These are phyloP conservation scores for Prunus mongolica DNA, from an alignment of 306 rosid genomes.

Conservation along the genomic window DNA sequence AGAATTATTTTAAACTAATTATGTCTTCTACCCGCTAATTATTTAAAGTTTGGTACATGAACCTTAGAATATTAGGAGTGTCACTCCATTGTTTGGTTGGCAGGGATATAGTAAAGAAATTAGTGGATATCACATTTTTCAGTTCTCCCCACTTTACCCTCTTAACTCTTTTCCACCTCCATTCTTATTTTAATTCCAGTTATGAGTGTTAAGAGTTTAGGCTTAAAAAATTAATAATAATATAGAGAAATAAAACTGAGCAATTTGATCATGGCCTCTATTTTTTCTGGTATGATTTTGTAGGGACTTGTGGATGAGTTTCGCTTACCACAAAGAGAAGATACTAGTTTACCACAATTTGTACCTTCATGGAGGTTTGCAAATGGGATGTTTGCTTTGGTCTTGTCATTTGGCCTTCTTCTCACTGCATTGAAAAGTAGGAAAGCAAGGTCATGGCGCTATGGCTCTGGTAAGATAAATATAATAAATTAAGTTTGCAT, in stretches of 20 bases:
- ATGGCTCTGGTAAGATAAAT: slow-evolving; percentile 66
- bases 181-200: neutral
- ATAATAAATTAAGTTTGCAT: too few species aligned
- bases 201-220: neutral
- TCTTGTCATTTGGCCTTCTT: slow-evolving; percentile 95
- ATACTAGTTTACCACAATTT: slow-evolving; percentile 42
- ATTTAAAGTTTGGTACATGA: neutral
- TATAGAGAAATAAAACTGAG: neutral
- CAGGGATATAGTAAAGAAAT: neutral
- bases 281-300: neutral
- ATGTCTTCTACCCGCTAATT: neutral
- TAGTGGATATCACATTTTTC: neutral
- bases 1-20: slow-evolving; percentile 2
- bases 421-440: slow-evolving; percentile 79
- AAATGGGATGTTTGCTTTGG: slow-evolving; percentile 98
- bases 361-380: slow-evolving; percentile 91
- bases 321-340: slow-evolving; percentile 59
- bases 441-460: slow-evolving; percentile 98
- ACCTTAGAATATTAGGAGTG: neutral
- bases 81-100: neutral
- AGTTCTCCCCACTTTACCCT: neutral
- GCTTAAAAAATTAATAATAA: neutral
- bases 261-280: neutral
- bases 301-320: slow-evolving; percentile 94
- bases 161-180: neutral